Conservation (phyloP, 352 stramenopile species). For the Phytophthora rubi region DNA sequence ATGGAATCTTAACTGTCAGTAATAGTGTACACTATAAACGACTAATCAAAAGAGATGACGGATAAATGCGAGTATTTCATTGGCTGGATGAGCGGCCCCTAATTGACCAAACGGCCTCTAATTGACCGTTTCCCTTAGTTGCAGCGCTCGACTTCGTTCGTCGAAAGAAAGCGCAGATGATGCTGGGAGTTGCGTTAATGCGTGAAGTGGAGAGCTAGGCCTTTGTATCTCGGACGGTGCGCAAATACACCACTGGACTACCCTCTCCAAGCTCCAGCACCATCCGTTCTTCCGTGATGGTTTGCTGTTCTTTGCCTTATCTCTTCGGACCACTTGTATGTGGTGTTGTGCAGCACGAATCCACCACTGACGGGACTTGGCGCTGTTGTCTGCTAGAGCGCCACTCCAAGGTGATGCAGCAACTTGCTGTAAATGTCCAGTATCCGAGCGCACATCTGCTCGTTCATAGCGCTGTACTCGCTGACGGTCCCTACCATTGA, state of each 20-base stretch:
- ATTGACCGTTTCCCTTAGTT: no score
- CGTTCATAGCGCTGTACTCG: slow-evolving; percentile 23
- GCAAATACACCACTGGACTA: slow-evolving; percentile 12
- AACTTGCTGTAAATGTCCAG: slow-evolving; percentile 23
- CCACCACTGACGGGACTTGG: slow-evolving; percentile 18
- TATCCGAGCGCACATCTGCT: slow-evolving; percentile 14
- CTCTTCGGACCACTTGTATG: not conserved
- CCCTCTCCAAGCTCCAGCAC: not conserved
- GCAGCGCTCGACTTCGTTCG: slow-evolving; percentile 1
- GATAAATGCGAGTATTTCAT: no score
- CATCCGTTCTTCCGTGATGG: not conserved
- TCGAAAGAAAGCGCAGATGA: slow-evolving; percentile 3
- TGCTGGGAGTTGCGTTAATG: not conserved
- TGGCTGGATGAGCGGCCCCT: no score
- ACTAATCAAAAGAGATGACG: no score
- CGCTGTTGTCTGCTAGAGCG: slow-evolving; percentile 8
- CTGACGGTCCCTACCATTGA: slow-evolving; percentile 10
- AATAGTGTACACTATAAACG: no score
- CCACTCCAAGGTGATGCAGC: slow-evolving; percentile 12
- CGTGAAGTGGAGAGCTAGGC: not conserved
- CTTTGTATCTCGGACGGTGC: not conserved
- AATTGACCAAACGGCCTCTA: no score
- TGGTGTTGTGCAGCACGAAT: slow-evolving; percentile 11
- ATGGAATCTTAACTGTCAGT: no score
- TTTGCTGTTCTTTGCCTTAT: slow-evolving; percentile 6